Percentiles rank a stretch among this genome's conserved stretches.
Conservation (phyloP, 108 stramenopile species). For the Cafeteria roenbergensis region DNA sequence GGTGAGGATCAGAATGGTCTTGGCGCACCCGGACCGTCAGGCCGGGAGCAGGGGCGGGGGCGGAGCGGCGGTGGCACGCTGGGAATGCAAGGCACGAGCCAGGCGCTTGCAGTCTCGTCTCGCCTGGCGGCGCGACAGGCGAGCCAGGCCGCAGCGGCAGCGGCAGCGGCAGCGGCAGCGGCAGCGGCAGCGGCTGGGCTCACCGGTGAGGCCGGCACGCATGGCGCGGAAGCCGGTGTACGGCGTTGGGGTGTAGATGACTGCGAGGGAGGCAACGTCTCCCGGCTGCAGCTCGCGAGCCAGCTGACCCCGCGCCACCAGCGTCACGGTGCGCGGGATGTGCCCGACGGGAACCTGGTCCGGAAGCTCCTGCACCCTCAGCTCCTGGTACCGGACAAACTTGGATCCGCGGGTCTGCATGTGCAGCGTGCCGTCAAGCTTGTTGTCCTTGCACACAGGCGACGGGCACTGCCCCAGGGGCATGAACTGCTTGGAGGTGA, state of each 20-base stretch:
- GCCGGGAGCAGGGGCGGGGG: too few relatives aligned
- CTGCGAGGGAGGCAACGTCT: slow-evolving; percentile 79
- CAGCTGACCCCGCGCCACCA: slow-evolving; percentile 73
- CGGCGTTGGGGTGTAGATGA: slow-evolving; percentile 73
- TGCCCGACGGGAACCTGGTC: slow-evolving; percentile 93
- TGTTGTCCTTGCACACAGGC: slow-evolving; percentile 34
- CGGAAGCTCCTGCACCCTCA: slow-evolving; percentile 87
- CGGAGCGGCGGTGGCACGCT: too few relatives aligned
- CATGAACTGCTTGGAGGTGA: slow-evolving; percentile 59
- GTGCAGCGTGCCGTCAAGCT: slow-evolving; percentile 32
- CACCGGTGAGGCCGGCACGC: slow-evolving; percentile 77
- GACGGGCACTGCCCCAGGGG: slow-evolving; percentile 60
- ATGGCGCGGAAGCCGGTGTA: slow-evolving; percentile 66
- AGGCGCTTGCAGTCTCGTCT: too few relatives aligned
- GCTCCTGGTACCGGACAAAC: slow-evolving; percentile 89
- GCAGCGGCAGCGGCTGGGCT: too few relatives aligned
- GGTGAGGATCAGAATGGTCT: too few relatives aligned
- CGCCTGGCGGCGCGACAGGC: too few relatives aligned
- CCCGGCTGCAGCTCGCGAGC: slow-evolving; percentile 75
- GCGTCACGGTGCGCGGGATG: slow-evolving; percentile 73
- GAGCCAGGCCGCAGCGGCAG: too few relatives aligned
- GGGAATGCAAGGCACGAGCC: too few relatives aligned
- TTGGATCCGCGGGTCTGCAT: slow-evolving; percentile 82
- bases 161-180: too few relatives aligned
- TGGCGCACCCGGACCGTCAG: too few relatives aligned